Conservation (phyloP, 2,329 filamentous ascomycete species). For the Scytalidium lignicola region DNA sequence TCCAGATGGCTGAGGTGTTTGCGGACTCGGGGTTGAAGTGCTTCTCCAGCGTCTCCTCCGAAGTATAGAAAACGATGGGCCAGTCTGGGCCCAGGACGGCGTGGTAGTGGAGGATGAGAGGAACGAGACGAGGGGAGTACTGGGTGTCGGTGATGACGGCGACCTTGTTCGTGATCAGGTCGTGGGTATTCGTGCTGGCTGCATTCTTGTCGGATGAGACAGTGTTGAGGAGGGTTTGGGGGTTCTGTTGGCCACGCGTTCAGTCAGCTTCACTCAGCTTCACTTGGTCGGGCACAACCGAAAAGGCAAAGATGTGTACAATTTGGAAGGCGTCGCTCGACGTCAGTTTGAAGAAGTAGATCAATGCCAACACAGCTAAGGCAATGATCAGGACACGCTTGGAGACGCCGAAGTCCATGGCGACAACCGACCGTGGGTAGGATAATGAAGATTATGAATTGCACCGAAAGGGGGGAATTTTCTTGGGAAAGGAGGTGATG, state of each 20-base stretch:
- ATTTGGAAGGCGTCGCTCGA: neutral
- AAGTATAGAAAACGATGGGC: slow-evolving; percentile 35
- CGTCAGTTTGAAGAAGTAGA: neutral
- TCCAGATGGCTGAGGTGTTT: neutral
- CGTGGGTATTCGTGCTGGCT: neutral
- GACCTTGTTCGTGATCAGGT: slow-evolving; percentile 12
- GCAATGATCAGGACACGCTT: neutral
- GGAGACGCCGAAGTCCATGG: neutral
- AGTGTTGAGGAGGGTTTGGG: neutral
- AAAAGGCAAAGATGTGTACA: neutral
- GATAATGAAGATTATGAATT: too few relatives aligned
- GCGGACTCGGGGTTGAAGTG: neutral
- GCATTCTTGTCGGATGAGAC: neutral
- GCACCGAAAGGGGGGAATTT: too few relatives aligned
- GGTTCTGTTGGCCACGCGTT: neutral
- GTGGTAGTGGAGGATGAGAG: slow-evolving; percentile 27
- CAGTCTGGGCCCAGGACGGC: slow-evolving; percentile 32
- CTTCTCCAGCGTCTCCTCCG: neutral
- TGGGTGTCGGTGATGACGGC: slow-evolving; percentile 27
- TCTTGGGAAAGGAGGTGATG: too few relatives aligned
- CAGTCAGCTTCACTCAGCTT: neutral
- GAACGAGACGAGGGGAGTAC: slow-evolving; percentile 20
- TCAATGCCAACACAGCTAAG: neutral
- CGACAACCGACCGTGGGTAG: too few relatives aligned
- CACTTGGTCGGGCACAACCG: neutral